These are phyloP conservation scores for Tolypocladium endophyticum DNA, from an alignment of 2,329 filamentous ascomycete genomes.

Conservation along the genomic window DNA sequence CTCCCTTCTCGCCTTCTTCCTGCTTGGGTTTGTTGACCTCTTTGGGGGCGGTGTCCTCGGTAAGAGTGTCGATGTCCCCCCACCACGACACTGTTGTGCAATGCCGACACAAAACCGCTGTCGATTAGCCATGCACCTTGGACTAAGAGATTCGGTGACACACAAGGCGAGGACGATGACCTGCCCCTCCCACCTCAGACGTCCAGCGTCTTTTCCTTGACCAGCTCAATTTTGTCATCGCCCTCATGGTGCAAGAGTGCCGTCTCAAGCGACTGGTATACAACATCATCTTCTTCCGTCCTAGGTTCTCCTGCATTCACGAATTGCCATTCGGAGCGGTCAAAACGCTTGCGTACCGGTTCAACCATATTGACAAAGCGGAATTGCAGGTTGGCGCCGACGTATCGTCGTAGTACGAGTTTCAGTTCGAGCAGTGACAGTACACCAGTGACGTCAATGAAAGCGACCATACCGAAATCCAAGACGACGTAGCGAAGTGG, in stretches of 20 bases:
- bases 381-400: slow-evolving; percentile 32
- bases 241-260: slow-evolving; percentile 8
- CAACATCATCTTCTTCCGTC: slow-evolving; percentile 7
- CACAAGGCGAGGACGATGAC: too few species aligned
- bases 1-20: too few species aligned
- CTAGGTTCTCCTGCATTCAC: slow-evolving; percentile 16
- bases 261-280: slow-evolving; percentile 9
- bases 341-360: slow-evolving; percentile 27
- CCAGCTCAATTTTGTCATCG: slow-evolving; percentile 6
- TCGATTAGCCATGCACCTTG: too few species aligned
- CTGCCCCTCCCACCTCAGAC: slow-evolving; percentile 5
- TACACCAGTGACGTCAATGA: slow-evolving; percentile 43
- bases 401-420: slow-evolving; percentile 36
- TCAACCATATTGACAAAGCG: slow-evolving; percentile 37
- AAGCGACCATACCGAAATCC: slow-evolving; percentile 40
- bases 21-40: too few species aligned
- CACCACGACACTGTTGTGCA: too few species aligned
- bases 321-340: slow-evolving; percentile 25
- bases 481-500: slow-evolving; percentile 38
- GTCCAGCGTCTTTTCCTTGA: slow-evolving; percentile 9
- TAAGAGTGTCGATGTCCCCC: too few species aligned
- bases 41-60: too few species aligned
- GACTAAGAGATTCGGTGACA: too few species aligned
- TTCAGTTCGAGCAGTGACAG: slow-evolving; percentile 36
- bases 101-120: too few species aligned